Percentiles rank a stretch among this genome's conserved stretches.
These are phyloP conservation scores for Suillus fuscotomentosus DNA, from an alignment of 768 basidiomycete species.

Conservation along the genomic window DNA sequence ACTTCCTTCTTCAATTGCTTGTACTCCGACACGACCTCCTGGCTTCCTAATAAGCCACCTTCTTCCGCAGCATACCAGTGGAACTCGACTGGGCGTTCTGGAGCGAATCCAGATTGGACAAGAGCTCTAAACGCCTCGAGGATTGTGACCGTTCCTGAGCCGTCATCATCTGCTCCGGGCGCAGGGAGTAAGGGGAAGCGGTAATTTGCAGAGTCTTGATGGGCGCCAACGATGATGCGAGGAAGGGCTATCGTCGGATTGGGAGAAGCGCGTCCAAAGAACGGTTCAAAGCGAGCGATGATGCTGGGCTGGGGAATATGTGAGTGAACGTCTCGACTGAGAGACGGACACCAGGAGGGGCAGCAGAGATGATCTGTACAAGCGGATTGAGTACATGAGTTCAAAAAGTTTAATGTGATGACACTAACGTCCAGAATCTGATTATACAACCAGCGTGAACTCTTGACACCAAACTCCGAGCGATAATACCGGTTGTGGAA, in stretches of 20 bases:
- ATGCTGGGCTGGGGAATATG: conserved; percentile 16
- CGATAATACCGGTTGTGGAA: conserved; percentile 46
- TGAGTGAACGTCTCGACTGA: conserved; percentile 24
- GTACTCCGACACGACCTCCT: conserved; percentile 52
- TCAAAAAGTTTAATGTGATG: not conserved
- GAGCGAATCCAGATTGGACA: conserved; percentile 65
- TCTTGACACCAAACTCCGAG: conserved; percentile 35
- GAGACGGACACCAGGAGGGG: conserved; percentile 13
- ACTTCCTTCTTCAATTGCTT: conserved; percentile 43
- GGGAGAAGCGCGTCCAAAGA: not conserved
- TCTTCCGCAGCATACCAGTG: conserved; percentile 85
- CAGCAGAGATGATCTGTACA: conserved; percentile 10
- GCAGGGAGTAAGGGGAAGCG: conserved; percentile 40
- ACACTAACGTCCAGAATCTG: conserved; percentile 12
- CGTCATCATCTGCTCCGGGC: conserved; percentile 52
- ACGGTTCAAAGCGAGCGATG: conserved; percentile 27
- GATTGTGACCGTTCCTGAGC: conserved; percentile 73
- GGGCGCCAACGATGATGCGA: conserved; percentile 39
- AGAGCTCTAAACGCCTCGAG: conserved; percentile 74
- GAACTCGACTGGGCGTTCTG: conserved; percentile 68
- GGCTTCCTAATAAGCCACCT: conserved; percentile 27
- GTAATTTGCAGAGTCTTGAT: conserved; percentile 44
- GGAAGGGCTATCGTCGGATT: conserved; percentile 17
- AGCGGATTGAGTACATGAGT: not conserved
- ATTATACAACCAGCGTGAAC: conserved; percentile 38